A percentile compares a stretch with the other conserved stretches of the same genome.
Conservation (phyloP, 441 rosid genomes). For the Gossypium gossypioides region DNA sequence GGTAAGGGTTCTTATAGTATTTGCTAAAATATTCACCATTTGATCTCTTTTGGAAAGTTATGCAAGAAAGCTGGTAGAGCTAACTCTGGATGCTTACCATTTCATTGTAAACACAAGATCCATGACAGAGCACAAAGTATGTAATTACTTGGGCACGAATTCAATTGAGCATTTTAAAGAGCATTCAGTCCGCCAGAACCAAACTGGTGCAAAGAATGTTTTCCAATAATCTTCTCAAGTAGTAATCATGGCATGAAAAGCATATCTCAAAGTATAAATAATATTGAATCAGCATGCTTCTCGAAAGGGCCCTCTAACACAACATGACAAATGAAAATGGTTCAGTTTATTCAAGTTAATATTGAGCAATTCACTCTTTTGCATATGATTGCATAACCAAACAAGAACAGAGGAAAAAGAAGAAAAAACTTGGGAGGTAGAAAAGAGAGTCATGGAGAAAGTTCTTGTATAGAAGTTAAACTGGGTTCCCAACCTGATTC, state of each 20-base stretch:
- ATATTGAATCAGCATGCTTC: neutral
- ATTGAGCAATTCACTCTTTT: neutral
- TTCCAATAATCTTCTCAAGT: neutral
- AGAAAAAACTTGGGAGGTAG: neutral
- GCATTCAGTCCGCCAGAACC: neutral
- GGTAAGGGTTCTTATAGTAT: neutral
- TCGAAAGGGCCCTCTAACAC: neutral
- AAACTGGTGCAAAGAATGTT: neutral
- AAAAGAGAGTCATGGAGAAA: conserved; percentile 33
- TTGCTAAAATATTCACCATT: neutral
- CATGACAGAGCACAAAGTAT: neutral
- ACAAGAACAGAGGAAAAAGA: neutral
- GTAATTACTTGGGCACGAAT: neutral
- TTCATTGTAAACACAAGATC: neutral
- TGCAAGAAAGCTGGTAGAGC: neutral
- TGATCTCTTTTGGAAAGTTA: neutral
- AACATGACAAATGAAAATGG: neutral
- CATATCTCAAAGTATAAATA: neutral
- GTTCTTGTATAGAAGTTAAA: conserved; percentile 44
- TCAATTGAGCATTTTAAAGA: neutral
- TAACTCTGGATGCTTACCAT: neutral
- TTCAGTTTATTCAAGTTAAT: neutral
- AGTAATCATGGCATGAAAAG: neutral
- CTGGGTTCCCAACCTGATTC: conserved; percentile 46
- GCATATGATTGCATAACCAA: neutral